Conservation (phyloP, 2,329 filamentous ascomycete species). For the Sporothrix brasiliensis region DNA sequence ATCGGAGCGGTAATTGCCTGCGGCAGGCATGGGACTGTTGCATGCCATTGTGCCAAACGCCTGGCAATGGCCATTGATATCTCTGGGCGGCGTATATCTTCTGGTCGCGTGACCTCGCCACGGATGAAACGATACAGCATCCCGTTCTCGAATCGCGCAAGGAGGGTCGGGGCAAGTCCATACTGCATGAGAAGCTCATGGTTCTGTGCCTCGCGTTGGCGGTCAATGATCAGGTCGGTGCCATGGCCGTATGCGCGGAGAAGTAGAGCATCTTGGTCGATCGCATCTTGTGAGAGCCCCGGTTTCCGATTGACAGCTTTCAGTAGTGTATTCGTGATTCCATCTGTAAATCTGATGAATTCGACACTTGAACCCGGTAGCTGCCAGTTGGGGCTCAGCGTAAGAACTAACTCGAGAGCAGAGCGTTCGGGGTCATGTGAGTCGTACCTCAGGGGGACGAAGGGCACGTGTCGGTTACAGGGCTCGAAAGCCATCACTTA, state of each 20-base stretch:
- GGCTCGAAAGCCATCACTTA: constrained; percentile 22
- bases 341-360: constrained; percentile 91
- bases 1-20: not conserved
- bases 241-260: constrained; percentile 92
- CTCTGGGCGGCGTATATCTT: constrained; percentile 73
- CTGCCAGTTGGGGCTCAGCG: constrained; percentile 82
- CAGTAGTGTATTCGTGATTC: constrained; percentile 92
- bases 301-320: constrained; percentile 71
- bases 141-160: constrained; percentile 93
- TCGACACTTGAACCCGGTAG: constrained; percentile 54
- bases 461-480: constrained; percentile 43
- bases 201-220: constrained; percentile 76
- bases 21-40: constrained; percentile 63
- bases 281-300: constrained; percentile 72
- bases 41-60: constrained; percentile 91
- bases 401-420: constrained; percentile 75
- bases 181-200: constrained; percentile 86
- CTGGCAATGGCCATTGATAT: constrained; percentile 83
- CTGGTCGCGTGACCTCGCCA: constrained; percentile 76
- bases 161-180: constrained; percentile 79
- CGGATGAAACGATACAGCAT: constrained; percentile 91
- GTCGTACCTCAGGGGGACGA: constrained; percentile 78
- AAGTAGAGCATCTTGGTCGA: constrained; percentile 83
- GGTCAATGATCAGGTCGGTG: constrained; percentile 93
- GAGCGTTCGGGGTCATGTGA: constrained; percentile 75